Base-by-base conservation (phyloP, 306 rosid species). In the Dalbergia oliveri region DNA sequence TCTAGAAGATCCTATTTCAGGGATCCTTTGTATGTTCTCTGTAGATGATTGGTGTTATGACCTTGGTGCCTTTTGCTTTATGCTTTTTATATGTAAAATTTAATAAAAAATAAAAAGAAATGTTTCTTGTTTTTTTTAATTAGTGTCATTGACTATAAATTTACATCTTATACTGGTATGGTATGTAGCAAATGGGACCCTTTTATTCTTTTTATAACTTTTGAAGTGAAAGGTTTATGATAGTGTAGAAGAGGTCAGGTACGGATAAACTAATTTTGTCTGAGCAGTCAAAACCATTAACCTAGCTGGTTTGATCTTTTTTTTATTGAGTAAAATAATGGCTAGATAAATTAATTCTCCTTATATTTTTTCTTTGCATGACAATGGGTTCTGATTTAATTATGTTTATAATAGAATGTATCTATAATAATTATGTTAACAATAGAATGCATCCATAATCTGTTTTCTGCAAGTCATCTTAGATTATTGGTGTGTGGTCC, bases 301-400 rank as follows among this genome's bases (percentile, higher is more conserved):
- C 66, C 57, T 69, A 61, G 56, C 49, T 73, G 23, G 68, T 62
- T 80, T 66, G 65, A 63, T 47, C 0, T 0, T 13, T 13, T 10
- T 39, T 76, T 66, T 76, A 67, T 65, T 76, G 77, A 59, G 59
- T 35, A 81, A 77, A 73, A 65, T 54, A 59, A 51, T 66, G 57
- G 19, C 50, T 64, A 50, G 44, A 66, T 64, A 5, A 43, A 31
- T 26, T 45, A 44, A 37, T 63, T 71, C 41, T 49, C 13, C 34
- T 39, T 63, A 56, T 69, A 47, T 57, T 56, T 56, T 31, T 54
- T 56, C 50, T 19, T 64, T 23, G 66, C 54, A 54, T 45, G 23
- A 50, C 14, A 39, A 43, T 14, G 37, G 14, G 33, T 73, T 69
- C 61, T 23, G 18, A 75, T 76, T 75, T 26, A 76, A 71, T 71